Evolutionary conservation across 805 yeast genomes (phyloP).

Genomic region (Candida oleophila): DNA sequence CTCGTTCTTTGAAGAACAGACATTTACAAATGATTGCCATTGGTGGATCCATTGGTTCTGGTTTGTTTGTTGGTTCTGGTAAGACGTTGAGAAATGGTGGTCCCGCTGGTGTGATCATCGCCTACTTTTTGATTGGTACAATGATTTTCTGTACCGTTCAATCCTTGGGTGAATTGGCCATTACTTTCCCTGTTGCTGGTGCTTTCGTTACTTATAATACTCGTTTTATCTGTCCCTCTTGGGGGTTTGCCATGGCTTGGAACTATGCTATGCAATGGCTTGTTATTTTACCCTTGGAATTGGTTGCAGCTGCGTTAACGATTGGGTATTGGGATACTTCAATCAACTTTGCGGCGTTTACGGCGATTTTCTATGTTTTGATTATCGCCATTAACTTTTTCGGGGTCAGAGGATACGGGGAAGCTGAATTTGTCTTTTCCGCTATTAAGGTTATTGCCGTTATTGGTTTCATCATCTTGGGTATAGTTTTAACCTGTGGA

Average conservation of each 20-base stretch:
- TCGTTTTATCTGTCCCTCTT: slow-evolving; percentile 56
- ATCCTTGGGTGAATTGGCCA: slow-evolving; percentile 60
- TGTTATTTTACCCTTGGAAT: slow-evolving; percentile 55
- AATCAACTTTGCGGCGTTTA: slow-evolving; percentile 62
- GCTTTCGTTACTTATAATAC: slow-evolving; percentile 63
- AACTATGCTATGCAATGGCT: slow-evolving; percentile 53
- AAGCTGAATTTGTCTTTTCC: slow-evolving; percentile 65
- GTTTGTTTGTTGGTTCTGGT: slow-evolving; percentile 76
- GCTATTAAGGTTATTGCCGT: slow-evolving; percentile 62
- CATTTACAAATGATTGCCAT: slow-evolving; percentile 81
- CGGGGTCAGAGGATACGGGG: slow-evolving; percentile 61
- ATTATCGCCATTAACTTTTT: slow-evolving; percentile 46
- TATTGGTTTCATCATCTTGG: slow-evolving; percentile 54
- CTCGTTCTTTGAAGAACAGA: slow-evolving; percentile 55
- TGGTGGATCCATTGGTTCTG: slow-evolving; percentile 85
- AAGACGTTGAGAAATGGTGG: slow-evolving; percentile 63
- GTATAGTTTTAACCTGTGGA: slow-evolving; percentile 39
- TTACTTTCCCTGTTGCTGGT: slow-evolving; percentile 66
- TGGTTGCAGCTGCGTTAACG: slow-evolving; percentile 60
- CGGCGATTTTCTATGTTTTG: slow-evolving; percentile 49
- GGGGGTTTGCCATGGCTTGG: slow-evolving; percentile 65
- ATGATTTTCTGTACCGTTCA: slow-evolving; percentile 62
- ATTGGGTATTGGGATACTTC: slow-evolving; percentile 53
- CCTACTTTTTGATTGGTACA: slow-evolving; percentile 54
- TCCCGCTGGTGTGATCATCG: slow-evolving; percentile 68